Conservation (phyloP, 2,329 filamentous ascomycete species). For the Phialocephala subalpina region DNA sequence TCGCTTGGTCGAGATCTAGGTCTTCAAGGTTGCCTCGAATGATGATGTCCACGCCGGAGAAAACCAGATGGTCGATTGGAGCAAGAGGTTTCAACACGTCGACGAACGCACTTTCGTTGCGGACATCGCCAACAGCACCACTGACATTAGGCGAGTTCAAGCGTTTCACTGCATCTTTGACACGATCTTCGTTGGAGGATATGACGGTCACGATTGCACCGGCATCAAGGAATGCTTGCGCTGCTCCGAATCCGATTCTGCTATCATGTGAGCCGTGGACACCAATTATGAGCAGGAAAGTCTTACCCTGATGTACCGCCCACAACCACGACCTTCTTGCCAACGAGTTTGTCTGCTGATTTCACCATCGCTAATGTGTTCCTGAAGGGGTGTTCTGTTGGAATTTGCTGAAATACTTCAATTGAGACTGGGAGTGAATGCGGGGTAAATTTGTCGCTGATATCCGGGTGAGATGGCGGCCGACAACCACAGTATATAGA, state of each 20-base stretch:
- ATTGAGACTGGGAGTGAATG: no score
- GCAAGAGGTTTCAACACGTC: slow-evolving; percentile 43
- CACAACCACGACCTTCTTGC: slow-evolving; percentile 47
- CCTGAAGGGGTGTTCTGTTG: no score
- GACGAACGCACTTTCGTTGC: slow-evolving; percentile 46
- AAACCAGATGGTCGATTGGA: slow-evolving; percentile 49
- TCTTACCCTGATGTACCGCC: slow-evolving; percentile 48
- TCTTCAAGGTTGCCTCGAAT: slow-evolving; percentile 47
- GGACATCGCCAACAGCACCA: slow-evolving; percentile 47
- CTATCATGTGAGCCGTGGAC: background rate
- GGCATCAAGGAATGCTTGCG: slow-evolving; percentile 47
- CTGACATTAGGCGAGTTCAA: slow-evolving; percentile 36
- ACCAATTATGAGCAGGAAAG: background rate
- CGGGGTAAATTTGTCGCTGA: no score
- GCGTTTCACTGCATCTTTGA: slow-evolving; percentile 44
- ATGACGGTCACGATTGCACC: slow-evolving; percentile 47
- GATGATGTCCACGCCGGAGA: slow-evolving; percentile 49
- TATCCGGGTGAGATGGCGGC: no score
- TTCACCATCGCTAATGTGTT: slow-evolving; percentile 28
- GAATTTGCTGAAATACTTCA: no score
- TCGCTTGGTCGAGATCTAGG: slow-evolving; percentile 45
- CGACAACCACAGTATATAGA: no score
- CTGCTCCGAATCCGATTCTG: slow-evolving; percentile 51
- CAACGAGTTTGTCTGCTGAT: slow-evolving; percentile 44
- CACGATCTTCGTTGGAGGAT: slow-evolving; percentile 45